These are phyloP conservation scores for Nicotiana tabacum DNA, from an alignment of 257 asterid genomes.

Conservation along the genomic window DNA sequence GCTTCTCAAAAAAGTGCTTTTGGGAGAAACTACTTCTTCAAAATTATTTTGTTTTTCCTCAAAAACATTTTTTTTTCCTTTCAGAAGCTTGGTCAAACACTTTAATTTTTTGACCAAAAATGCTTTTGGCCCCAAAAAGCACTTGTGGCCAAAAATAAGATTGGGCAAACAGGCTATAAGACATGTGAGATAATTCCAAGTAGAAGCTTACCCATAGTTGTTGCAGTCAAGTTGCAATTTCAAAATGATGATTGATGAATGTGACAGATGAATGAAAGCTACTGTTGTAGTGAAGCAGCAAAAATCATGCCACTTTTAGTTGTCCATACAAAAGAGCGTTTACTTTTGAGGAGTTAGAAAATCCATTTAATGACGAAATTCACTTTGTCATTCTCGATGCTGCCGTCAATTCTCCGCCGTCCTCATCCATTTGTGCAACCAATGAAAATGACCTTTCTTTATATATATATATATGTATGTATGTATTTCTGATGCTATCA, in stretches of 20 bases:
- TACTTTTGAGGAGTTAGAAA: constrained; percentile 7
- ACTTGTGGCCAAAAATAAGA: too few relatives aligned
- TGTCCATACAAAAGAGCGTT: constrained; percentile 9
- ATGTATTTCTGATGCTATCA: not conserved
- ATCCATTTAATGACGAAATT: constrained; percentile 3
- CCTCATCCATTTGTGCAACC: not conserved
- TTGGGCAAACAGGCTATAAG: not conserved
- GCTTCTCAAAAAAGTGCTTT: too few relatives aligned
- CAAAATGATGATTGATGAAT: constrained; percentile 2
- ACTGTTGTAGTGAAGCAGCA: not conserved
- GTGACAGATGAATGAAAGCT: not conserved
- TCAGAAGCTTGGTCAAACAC: too few relatives aligned
- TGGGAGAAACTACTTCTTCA: too few relatives aligned
- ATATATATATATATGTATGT: not conserved
- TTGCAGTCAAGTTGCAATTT: not conserved
- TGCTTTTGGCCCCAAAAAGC: too few relatives aligned
- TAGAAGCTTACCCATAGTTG: not conserved
- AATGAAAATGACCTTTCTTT: not conserved
- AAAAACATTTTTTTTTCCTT: too few relatives aligned
- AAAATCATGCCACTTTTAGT: not conserved
- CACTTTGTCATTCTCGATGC: constrained; percentile 7
- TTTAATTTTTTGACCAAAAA: too few relatives aligned
- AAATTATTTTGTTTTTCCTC: too few relatives aligned
- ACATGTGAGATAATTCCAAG: not conserved
- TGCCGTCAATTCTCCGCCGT: constrained; percentile 10